Percentiles rank a stretch among this genome's conserved stretches.
phyloP scores from a whole-genome alignment of 352 stramenopile species.

The Phytophthora tubulina region DNA sequence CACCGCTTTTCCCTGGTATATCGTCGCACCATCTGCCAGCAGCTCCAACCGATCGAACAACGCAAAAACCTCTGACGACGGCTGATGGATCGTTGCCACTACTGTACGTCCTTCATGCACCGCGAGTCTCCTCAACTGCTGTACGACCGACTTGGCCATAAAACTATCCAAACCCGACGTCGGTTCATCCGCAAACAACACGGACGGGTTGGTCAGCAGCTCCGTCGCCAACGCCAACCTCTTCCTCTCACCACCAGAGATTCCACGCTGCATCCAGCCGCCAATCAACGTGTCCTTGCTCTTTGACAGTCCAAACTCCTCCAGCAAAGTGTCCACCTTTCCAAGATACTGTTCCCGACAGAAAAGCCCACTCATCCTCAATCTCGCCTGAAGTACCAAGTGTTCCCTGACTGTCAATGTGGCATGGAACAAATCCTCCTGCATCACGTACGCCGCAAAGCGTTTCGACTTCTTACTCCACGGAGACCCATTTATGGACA shows the following conservation, averaged over 20 bases:
- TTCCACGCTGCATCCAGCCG: constrained; percentile 56
- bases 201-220: constrained; percentile 71
- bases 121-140: constrained; percentile 66
- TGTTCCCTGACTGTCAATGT: constrained; percentile 91
- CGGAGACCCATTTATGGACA: constrained; percentile 70
- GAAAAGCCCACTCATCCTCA: constrained; percentile 64
- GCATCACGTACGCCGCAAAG: constrained; percentile 76
- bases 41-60: constrained; percentile 58
- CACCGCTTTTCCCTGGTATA: constrained; percentile 51
- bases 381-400: constrained; percentile 79
- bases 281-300: constrained; percentile 67
- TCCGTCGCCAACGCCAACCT: constrained; percentile 82
- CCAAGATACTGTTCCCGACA: constrained; percentile 42
- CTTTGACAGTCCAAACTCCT: constrained; percentile 59
- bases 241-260: constrained; percentile 86
- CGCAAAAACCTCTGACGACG: constrained; percentile 65
- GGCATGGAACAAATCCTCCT: constrained; percentile 90
- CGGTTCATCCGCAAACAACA: constrained; percentile 88
- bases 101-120: constrained; percentile 81
- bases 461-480: constrained; percentile 47
- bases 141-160: constrained; percentile 64
- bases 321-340: constrained; percentile 54
- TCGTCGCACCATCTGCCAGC: constrained; percentile 50
- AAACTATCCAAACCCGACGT: constrained; percentile 67
- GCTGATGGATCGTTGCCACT: constrained; percentile 87